Evolutionary conservation across 805 yeast genomes (phyloP), one percentile per base, ranked within the genome.

Genomic region (Kregervanrija pseudodelftensis): DNA sequence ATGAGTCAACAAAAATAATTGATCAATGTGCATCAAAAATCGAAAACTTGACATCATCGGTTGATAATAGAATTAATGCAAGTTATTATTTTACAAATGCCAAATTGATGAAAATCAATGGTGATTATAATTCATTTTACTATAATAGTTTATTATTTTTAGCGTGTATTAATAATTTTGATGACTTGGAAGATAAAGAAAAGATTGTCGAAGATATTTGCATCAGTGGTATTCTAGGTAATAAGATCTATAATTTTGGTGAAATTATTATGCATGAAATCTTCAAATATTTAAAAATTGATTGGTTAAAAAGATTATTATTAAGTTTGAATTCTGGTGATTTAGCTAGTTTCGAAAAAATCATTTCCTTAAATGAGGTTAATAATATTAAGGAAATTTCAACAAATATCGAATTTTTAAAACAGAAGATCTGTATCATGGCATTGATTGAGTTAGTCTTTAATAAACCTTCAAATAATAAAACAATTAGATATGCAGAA

Each of bases 211-310:
- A 80, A 56, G 95, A 91, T 53, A 76, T 91, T 53, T 76, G 91
- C 48, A 72, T 88, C 39, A 81, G 95, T 31, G 98, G 97, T 0
- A 69, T 93, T 48, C 72, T 91, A 55, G 98, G 97, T 40, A 95
- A 89, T 59, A 81, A 78, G 57, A 86, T 91, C 55, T 93, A 88
- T 71, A 93, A 91, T 68, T 93, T 93, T 65, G 98, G 98, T 42
- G 99, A 93, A 67, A 76, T 93, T 50, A 74, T 93, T 49, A 79
- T 89, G 62, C 98, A 91, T 65, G 95, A 93, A 37, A 80, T 91
- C 39, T 75, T 89, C 63, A 63, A 76, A 36, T 58, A 52, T 35
- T 39, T 58, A 34, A 39, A 55, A 12, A 77, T 77, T 61, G 63
- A 67, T 33, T 88, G 96, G 95, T 68, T 93, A 49, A 76, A 79